Conservation (phyloP, 1,284 basidiomycete genomes). For the Ceratobasidium sp. region DNA sequence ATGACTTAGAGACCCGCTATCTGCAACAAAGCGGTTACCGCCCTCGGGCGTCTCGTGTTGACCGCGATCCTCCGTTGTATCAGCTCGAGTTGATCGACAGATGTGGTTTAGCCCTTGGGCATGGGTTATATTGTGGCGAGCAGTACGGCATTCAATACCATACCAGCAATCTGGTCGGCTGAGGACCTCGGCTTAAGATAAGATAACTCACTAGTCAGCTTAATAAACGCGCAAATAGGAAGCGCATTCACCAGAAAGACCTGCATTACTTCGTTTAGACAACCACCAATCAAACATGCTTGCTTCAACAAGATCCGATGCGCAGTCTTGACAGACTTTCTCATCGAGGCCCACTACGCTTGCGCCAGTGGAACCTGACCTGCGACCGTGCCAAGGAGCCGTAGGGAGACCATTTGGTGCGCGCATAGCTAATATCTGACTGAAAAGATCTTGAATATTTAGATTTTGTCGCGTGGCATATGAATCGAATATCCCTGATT, state of each 20-base stretch:
- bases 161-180: slow-evolving; percentile 33
- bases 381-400: slow-evolving; percentile 30
- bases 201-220: neutral
- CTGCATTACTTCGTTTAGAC: slow-evolving; percentile 5
- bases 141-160: slow-evolving; percentile 41
- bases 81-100: slow-evolving; percentile 11
- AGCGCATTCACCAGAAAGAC: slow-evolving; percentile 5
- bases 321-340: slow-evolving; percentile 18
- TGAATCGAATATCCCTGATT: slow-evolving; percentile 3
- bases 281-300: slow-evolving; percentile 39
- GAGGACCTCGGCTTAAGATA: neutral
- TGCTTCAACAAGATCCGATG: slow-evolving; percentile 28
- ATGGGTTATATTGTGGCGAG: slow-evolving; percentile 27
- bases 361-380: neutral
- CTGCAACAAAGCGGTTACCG: slow-evolving; percentile 28
- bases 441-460: slow-evolving; percentile 10
- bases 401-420: neutral
- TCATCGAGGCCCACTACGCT: neutral
- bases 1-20: slow-evolving; percentile 10
- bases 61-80: neutral
- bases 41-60: slow-evolving; percentile 13
- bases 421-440: slow-evolving; percentile 16
- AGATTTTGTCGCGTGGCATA: neutral
- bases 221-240: neutral
- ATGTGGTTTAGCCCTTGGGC: slow-evolving; percentile 39